phyloP scores from a whole-genome alignment of 2,329 filamentous ascomycete genomes.

The Talaromyces albobiverticillius region DNA sequence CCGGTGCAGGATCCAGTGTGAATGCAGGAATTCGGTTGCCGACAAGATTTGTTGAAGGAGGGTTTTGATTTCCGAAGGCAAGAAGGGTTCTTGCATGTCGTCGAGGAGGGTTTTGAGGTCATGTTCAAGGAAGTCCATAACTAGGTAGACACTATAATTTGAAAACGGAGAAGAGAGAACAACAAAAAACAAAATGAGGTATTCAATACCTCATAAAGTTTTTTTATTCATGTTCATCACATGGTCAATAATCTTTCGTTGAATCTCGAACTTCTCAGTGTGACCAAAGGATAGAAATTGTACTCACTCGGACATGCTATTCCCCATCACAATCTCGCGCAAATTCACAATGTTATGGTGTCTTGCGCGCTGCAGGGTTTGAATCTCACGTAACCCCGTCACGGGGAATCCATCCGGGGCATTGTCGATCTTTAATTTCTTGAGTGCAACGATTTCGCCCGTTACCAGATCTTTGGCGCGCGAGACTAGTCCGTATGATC shows the following conservation, averaged over 20 bases:
- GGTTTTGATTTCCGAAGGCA: conserved; percentile 88
- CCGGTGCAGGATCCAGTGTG: conserved; percentile 85
- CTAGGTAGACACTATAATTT: conserved; percentile 72
- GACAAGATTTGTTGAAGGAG: conserved; percentile 78
- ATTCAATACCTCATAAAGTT: conserved; percentile 3
- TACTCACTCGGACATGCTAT: conserved; percentile 57
- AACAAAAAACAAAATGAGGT: conserved; percentile 12
- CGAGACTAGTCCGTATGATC: conserved; percentile 92
- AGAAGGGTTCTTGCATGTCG: conserved; percentile 90
- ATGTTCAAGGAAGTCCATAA: conserved; percentile 97
- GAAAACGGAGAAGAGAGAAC: no score
- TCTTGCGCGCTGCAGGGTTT: conserved; percentile 75
- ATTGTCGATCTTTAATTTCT: conserved; percentile 86
- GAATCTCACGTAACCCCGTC: conserved; percentile 89
- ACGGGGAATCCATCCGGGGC: conserved; percentile 81
- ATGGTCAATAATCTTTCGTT: conserved; percentile 33
- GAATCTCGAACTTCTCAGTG: conserved; percentile 38
- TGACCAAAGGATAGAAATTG: background rate
- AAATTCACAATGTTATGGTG: conserved; percentile 82
- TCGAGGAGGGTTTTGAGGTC: conserved; percentile 91
- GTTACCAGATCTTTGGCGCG: conserved; percentile 72
- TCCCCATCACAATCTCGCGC: conserved; percentile 79
- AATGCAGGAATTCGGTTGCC: conserved; percentile 81
- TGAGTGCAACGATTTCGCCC: conserved; percentile 81
- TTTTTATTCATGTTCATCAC: conserved; percentile 9